These are phyloP conservation scores for Gaertneriomyces sp. DNA, from an alignment of 192 early-diverging fungal genomes.

Conservation along the genomic window DNA sequence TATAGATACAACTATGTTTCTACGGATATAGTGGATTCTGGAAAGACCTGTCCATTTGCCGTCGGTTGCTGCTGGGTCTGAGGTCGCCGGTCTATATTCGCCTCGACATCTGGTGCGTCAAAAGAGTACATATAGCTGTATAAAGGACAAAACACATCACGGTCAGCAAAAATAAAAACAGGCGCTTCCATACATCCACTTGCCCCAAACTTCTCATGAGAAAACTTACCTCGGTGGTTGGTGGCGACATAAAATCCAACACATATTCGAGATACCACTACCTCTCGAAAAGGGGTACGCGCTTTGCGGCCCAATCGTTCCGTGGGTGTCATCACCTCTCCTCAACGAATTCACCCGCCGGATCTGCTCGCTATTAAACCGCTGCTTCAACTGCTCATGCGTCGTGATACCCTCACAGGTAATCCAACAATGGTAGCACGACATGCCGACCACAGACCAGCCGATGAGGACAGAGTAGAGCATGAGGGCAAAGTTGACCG, in stretches of 20 bases:
- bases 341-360: constrained; percentile 2
- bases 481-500: constrained; percentile 58
- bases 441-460: constrained; percentile 69
- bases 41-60: no score
- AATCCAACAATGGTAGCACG: constrained; percentile 72
- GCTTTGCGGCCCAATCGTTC: constrained; percentile 6
- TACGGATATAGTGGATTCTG: no score
- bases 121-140: no score
- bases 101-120: no score
- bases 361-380: constrained; percentile 18
- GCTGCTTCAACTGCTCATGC: constrained; percentile 68
- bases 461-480: constrained; percentile 61
- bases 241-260: constrained; percentile 54
- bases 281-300: constrained; percentile 53
- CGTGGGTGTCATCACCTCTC: constrained; percentile 20
- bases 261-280: constrained; percentile 45
- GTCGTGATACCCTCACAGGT: constrained; percentile 76
- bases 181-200: no score
- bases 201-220: not conserved
- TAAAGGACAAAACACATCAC: no score
- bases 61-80: no score
- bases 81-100: no score
- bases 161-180: no score
- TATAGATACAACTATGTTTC: no score
- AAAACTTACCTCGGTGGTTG: constrained; percentile 13